phyloP scores from a whole-genome alignment of 2,329 filamentous ascomycete species.

The Dactylonectria macrodidyma region DNA sequence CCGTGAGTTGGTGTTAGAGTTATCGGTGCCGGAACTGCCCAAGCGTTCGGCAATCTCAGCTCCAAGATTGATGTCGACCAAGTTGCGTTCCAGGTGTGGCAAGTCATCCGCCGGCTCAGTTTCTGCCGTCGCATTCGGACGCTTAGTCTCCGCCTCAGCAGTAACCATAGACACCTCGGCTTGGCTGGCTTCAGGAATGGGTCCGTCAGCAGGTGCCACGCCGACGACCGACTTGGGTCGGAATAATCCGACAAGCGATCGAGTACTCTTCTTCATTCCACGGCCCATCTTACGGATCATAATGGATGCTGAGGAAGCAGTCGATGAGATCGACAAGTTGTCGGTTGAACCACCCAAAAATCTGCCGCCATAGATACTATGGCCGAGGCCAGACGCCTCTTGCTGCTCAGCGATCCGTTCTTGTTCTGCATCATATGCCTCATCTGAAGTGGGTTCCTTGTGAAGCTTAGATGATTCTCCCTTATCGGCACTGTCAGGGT shows the following conservation, averaged over 20 bases:
- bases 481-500: conserved; percentile 57
- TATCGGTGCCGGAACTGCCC: conserved; percentile 72
- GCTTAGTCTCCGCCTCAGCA: conserved; percentile 92
- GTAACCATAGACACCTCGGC: conserved; percentile 96
- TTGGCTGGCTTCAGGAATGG: conserved; percentile 77
- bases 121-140: conserved; percentile 82
- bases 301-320: conserved; percentile 89
- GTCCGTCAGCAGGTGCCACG: conserved; percentile 78
- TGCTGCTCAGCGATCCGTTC: conserved; percentile 92
- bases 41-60: conserved; percentile 65
- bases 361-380: conserved; percentile 91
- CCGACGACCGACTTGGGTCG: conserved; percentile 93
- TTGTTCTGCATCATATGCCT: conserved; percentile 88
- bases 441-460: conserved; percentile 73
- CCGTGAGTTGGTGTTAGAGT: conserved; percentile 73
- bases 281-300: conserved; percentile 99
- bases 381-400: conserved; percentile 91
- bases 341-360: conserved; percentile 94
- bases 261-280: conserved; percentile 94
- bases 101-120: conserved; percentile 79
- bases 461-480: conserved; percentile 69
- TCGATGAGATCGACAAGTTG: conserved; percentile 92
- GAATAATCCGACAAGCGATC: conserved; percentile 94
- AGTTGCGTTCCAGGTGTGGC: conserved; percentile 87
- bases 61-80: conserved; percentile 75